Conservation (phyloP, 495 filamentous ascomycete species). For the Trichocladium uniseriatum region DNA sequence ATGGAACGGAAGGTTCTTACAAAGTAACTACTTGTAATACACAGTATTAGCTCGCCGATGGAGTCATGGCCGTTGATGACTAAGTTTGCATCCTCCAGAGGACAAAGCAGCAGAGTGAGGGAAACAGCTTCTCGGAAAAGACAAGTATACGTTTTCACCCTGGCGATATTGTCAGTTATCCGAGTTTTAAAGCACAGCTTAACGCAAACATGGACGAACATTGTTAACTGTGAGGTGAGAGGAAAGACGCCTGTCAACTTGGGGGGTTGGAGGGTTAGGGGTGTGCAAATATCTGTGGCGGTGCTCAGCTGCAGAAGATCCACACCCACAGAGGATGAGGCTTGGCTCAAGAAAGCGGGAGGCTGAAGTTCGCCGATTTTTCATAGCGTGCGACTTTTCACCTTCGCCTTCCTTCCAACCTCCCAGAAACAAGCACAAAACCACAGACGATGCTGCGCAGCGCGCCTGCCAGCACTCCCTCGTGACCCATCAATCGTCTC, state of each 20-base stretch:
- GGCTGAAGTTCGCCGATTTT: constrained; percentile 24
- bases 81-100: background rate
- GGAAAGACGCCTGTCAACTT: too few species aligned
- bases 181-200: too few species aligned
- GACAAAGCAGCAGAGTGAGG: too few species aligned
- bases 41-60: background rate
- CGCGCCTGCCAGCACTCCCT: constrained; percentile 2
- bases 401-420: constrained; percentile 9
- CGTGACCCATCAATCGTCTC: constrained; percentile 6
- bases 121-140: too few species aligned
- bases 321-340: background rate
- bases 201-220: too few species aligned
- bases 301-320: constrained; percentile 1
- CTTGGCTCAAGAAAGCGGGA: constrained; percentile 14
- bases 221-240: too few species aligned
- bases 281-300: constrained; percentile 1
- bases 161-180: too few species aligned
- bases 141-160: too few species aligned
- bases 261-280: background rate
- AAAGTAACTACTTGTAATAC: too few species aligned
- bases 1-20: too few species aligned
- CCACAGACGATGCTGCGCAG: constrained; percentile 12
- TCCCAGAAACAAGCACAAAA: constrained; percentile 8
- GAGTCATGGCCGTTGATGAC: background rate
- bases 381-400: constrained; percentile 14